Evolutionary conservation across 2,329 filamentous ascomycete genomes (phyloP), one percentile per base, ranked within the genome.

Genomic region (Pseudocercospora fijiensis): DNA sequence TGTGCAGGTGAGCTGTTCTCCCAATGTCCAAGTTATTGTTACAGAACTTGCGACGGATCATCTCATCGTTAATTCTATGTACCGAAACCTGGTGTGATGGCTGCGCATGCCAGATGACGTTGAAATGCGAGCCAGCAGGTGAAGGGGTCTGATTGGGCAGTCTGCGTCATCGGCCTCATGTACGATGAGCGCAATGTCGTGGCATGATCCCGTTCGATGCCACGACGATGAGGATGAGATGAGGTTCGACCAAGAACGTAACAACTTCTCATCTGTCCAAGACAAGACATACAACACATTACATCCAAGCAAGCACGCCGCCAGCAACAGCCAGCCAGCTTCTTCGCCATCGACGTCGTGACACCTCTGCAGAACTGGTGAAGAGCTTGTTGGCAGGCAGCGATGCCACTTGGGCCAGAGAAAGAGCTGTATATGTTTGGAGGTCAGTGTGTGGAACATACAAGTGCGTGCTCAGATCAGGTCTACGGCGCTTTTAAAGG

Each of bases 401-500:
- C 10, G 30, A 33, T 33, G 30, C 30, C 30, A 33, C 30, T 33
- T 33, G 8, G 30, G 30, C 5, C 9, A n/a, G 13, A n/a, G 33
- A n/a, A 37, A 16, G 33, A 37, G 33, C 33, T 37, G 28, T 30
- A 30, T n/a, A n/a, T n/a, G 28, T 10, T 30, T 7, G 28, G n/a
- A n/a, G 11, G 2, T 37, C 5, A 37, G 10, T 37, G n/a, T 13
- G 33, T 37, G 33, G 33, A 37, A n/a, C n/a, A n/a, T n/a, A n/a
- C n/a, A n/a, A n/a, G n/a, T n/a, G n/a, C n/a, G n/a, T n/a, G n/a
- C n/a, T n/a, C n/a, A n/a, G 66, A 68, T 30, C 61, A 64, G 52
- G 61, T 60, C 6, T 61, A 56, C 52, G 66, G 64, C 13, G 59
- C 52, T 11, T 68, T 68, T 57, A 41, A 58, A 9, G 62, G 60